Evolutionary conservation across 2,329 filamentous ascomycete genomes (phyloP).

Genomic region (Coniochaeta sp.): DNA sequence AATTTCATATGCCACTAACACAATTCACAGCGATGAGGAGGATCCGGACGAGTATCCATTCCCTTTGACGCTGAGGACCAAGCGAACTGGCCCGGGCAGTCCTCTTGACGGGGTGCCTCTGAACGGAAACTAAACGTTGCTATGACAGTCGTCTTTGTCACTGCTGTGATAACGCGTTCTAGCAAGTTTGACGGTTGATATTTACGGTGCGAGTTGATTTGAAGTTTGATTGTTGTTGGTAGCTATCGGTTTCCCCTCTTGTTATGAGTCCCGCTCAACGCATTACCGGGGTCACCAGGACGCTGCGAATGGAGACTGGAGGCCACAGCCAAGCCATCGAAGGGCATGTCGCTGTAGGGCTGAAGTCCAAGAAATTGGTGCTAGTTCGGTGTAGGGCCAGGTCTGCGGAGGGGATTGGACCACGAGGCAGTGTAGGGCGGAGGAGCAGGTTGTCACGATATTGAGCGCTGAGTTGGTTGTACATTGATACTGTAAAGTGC

Average conservation of each 20-base stretch:
- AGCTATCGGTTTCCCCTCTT: not conserved
- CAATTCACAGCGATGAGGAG: conserved; percentile 68
- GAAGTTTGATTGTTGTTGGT: not conserved
- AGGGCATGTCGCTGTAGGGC: not conserved
- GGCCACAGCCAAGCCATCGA: not conserved
- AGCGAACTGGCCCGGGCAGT: conserved; percentile 33
- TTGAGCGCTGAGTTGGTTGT: not conserved
- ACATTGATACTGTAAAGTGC: conserved; percentile 1
- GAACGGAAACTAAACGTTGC: conserved; percentile 27
- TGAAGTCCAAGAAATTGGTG: not conserved
- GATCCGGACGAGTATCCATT: conserved; percentile 68
- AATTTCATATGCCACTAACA: conserved; percentile 18
- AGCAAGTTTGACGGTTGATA: not conserved
- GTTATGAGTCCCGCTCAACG: not conserved
- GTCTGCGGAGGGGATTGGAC: not conserved
- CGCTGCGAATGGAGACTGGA: not conserved
- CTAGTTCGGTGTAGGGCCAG: not conserved
- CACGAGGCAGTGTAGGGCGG: not conserved
- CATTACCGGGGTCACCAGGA: not conserved
- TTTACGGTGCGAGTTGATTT: not conserved
- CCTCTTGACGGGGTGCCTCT: conserved; percentile 33
- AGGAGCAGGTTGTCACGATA: not conserved
- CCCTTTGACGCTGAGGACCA: conserved; percentile 48
- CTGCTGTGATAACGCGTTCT: not conserved
- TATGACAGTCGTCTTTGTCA: not conserved